A percentile compares a stretch with the other conserved stretches of the same genome.
phyloP scores from a whole-genome alignment of 73 alveolate genomes.

The Uronychia binucleata region DNA sequence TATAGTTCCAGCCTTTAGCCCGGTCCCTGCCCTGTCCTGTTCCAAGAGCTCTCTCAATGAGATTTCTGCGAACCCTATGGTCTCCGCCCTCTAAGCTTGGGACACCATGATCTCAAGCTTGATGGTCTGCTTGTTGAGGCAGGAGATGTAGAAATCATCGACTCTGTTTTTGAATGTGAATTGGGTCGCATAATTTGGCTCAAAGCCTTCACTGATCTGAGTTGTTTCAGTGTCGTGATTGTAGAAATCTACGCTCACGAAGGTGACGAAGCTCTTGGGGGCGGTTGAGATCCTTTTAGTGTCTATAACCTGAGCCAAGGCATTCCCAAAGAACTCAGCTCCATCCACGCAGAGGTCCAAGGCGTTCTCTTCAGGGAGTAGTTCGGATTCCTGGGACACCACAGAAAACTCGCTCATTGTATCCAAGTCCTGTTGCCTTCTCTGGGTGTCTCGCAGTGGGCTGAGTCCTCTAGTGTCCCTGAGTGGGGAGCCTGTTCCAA shows the following conservation, averaged over 20 bases:
- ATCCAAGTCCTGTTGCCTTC: constrained; percentile 56
- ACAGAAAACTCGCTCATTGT: constrained; percentile 78
- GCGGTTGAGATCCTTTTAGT: constrained; percentile 62
- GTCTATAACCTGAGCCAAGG: constrained; percentile 47
- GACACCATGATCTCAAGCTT: constrained; percentile 81
- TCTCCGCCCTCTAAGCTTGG: constrained; percentile 75
- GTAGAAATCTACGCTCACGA: constrained; percentile 94
- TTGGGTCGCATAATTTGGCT: constrained; percentile 86
- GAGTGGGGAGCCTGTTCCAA: constrained; percentile 45
- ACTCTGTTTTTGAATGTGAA: constrained; percentile 87
- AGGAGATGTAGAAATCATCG: constrained; percentile 85
- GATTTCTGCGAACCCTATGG: constrained; percentile 72
- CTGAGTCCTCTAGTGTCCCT: constrained; percentile 10
- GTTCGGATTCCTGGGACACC: constrained; percentile 75
- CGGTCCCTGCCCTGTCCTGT: constrained; percentile 35
- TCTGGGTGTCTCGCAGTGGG: constrained; percentile 16
- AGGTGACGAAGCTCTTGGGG: constrained; percentile 78
- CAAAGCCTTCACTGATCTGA: constrained; percentile 85
- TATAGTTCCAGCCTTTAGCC: constrained; percentile 22
- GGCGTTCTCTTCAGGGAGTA: constrained; percentile 71
- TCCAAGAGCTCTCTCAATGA: constrained; percentile 64
- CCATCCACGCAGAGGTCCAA: constrained; percentile 78
- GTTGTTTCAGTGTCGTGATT: constrained; percentile 94
- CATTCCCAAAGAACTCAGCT: constrained; percentile 72
- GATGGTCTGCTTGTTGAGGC: constrained; percentile 74